phyloP scores from a whole-genome alignment of 768 basidiomycete species.

The Tulasnella sp. region DNA sequence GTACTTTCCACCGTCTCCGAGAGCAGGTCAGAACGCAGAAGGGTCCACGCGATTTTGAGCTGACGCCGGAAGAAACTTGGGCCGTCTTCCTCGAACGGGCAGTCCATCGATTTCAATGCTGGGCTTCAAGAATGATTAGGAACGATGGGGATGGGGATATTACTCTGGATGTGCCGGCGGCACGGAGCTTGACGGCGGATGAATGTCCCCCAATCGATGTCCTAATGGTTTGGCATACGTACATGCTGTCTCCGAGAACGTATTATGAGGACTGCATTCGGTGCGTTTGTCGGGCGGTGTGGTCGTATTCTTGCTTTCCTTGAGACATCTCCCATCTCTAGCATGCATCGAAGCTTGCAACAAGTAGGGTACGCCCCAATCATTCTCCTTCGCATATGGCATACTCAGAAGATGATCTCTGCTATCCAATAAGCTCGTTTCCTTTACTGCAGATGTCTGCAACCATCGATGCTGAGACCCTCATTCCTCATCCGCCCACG shows the following conservation, averaged over 20 bases:
- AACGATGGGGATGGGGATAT: too few species aligned
- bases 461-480: conserved; percentile 12
- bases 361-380: neutral
- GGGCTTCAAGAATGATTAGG: too few species aligned
- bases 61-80: conserved; percentile 17
- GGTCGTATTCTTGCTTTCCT: neutral
- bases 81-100: conserved; percentile 16
- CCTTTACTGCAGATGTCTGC: conserved; percentile 10
- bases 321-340: neutral
- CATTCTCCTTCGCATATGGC: too few species aligned
- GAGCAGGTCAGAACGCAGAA: neutral
- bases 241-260: neutral
- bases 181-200: neutral
- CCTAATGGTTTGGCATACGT: neutral
- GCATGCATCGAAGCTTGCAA: conserved; percentile 16
- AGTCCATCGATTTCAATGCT: neutral
- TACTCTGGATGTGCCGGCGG: neutral
- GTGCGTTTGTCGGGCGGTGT: neutral
- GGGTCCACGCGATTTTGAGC: neutral
- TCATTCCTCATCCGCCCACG: conserved; percentile 9
- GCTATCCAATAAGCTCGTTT: neutral
- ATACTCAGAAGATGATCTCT: too few species aligned
- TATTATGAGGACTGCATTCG: conserved; percentile 2
- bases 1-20: conserved; percentile 13
- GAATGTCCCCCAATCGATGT: neutral